A percentile compares a stretch with the other conserved stretches of the same genome.
Evolutionary conservation across 108 stramenopile genomes (phyloP).

Genomic region (Chaetoceros tenuissimus): DNA sequence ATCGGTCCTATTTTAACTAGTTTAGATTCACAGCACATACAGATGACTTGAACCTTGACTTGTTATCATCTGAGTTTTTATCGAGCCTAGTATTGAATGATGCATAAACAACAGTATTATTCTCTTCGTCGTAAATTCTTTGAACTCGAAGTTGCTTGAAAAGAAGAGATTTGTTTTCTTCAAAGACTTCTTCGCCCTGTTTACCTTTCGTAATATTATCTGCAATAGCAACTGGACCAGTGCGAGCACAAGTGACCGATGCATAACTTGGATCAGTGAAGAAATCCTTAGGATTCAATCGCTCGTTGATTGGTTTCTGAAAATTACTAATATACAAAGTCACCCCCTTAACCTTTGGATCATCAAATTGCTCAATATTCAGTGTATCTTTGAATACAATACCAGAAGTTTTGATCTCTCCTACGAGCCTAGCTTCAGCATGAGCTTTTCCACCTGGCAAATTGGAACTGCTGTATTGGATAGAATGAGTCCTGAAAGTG

Average conservation of each 20-base stretch:
- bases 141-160: conserved; percentile 85
- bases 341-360: conserved; percentile 75
- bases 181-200: conserved; percentile 84
- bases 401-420: conserved; percentile 64
- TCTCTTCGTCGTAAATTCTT: conserved; percentile 75
- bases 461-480: background rate
- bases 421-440: conserved; percentile 44
- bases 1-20: no score
- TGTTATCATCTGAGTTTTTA: conserved; percentile 81
- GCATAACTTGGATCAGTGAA: conserved; percentile 82
- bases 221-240: conserved; percentile 51
- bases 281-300: conserved; percentile 61
- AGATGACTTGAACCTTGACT: conserved; percentile 71
- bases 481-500: background rate
- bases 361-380: conserved; percentile 67
- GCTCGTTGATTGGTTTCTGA: conserved; percentile 82
- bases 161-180: conserved; percentile 67
- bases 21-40: conserved; percentile 76
- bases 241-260: conserved; percentile 73
- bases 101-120: conserved; percentile 78
- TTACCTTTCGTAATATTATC: conserved; percentile 54
- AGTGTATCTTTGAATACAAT: conserved; percentile 87
- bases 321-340: conserved; percentile 86
- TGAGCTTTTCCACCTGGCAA: conserved; percentile 1
- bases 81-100: conserved; percentile 84